Evolutionary conservation across 2,329 filamentous ascomycete genomes (phyloP).

Genomic region (Ophiocordyceps unilateralis): DNA sequence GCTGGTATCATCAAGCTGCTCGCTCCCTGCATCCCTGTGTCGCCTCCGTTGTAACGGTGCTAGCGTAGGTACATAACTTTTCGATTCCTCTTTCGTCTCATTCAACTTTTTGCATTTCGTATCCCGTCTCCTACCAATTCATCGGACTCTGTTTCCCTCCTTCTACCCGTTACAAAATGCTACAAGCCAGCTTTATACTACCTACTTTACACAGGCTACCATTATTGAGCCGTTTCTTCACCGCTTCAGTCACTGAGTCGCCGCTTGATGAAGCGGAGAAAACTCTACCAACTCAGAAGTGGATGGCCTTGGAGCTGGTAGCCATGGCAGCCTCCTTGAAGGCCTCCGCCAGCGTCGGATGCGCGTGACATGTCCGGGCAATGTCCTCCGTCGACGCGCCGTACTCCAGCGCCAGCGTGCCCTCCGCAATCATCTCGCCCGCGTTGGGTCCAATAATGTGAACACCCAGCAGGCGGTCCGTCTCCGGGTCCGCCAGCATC

Average conservation of each 20-base stretch:
- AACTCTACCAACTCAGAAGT: conserved; percentile 45
- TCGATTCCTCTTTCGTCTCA: too few relatives aligned
- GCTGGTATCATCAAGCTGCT: too few relatives aligned
- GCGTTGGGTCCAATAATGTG: conserved; percentile 95
- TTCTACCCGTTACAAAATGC: not conserved
- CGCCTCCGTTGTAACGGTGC: too few relatives aligned
- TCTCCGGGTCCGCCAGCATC: conserved; percentile 91
- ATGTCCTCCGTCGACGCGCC: conserved; percentile 92
- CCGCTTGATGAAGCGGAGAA: too few relatives aligned
- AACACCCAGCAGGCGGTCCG: conserved; percentile 83
- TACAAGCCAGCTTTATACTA: not conserved
- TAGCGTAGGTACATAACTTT: too few relatives aligned
- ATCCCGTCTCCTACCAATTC: too few relatives aligned
- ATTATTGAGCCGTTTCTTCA: not conserved
- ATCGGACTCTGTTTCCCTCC: too few relatives aligned
- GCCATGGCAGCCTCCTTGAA: conserved; percentile 99
- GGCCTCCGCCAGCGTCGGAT: conserved; percentile 88
- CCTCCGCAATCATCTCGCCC: conserved; percentile 98
- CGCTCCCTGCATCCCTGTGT: not conserved
- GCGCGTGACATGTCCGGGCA: conserved; percentile 86
- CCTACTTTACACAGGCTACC: not conserved
- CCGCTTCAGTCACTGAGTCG: not conserved
- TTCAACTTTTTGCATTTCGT: too few relatives aligned
- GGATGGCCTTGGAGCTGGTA: conserved; percentile 87
- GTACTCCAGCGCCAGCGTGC: conserved; percentile 87